These are phyloP conservation scores for Acacia crassicarpa DNA, from an alignment of 306 rosid genomes.

Conservation along the genomic window DNA sequence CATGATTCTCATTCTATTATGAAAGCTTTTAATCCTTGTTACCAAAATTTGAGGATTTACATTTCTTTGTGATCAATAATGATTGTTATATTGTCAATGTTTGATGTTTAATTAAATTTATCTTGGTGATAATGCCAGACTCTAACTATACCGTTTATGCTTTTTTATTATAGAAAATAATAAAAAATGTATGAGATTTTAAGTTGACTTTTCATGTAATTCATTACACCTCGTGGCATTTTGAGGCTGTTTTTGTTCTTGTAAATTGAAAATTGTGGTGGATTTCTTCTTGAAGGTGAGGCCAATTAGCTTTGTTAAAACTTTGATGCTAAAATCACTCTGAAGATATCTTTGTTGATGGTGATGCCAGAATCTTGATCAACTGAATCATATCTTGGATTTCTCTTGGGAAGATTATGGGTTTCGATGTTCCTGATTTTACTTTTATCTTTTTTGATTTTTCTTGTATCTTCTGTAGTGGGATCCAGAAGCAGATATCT, in stretches of 20 bases:
- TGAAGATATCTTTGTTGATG: conserved; percentile 23
- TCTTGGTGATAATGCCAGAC: neutral
- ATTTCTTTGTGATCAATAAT: neutral
- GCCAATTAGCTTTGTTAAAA: neutral
- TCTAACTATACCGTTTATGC: neutral
- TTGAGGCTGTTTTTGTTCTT: neutral
- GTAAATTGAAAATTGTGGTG: neutral
- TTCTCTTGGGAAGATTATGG: conserved; percentile 18
- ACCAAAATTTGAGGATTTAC: neutral
- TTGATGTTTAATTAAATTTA: neutral
- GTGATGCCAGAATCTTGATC: neutral
- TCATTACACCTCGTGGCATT: neutral
- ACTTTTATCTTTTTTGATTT: conserved; percentile 3
- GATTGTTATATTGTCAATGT: neutral
- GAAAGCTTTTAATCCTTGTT: neutral
- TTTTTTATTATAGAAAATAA: neutral
- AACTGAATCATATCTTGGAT: neutral
- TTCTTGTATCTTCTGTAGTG: conserved; percentile 48
- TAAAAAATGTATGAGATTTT: neutral
- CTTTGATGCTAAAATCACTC: neutral
- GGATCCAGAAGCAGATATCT: conserved; percentile 86
- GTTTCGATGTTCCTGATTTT: neutral
- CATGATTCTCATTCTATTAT: neutral
- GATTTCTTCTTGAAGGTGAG: neutral
- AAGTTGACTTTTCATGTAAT: neutral